These are phyloP conservation scores for Sonneratia alba DNA, from an alignment of 345 rosid genomes.

Conservation along the genomic window DNA sequence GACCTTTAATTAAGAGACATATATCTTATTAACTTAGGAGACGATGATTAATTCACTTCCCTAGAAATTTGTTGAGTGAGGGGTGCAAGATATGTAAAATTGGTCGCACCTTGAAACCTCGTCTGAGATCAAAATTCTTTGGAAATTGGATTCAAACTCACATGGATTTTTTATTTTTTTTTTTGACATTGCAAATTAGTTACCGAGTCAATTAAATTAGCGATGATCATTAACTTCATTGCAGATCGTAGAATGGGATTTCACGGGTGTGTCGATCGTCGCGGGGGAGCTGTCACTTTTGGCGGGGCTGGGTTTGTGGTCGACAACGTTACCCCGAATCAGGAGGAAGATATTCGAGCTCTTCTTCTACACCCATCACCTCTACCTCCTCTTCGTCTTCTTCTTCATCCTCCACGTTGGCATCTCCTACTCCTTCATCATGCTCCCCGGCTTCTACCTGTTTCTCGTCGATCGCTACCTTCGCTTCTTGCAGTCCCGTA, in stretches of 20 bases:
- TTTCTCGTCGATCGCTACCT: slow-evolving; percentile 68
- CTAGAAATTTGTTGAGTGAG: too few species aligned
- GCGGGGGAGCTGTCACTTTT: slow-evolving; percentile 64
- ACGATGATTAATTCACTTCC: too few species aligned
- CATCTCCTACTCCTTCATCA: slow-evolving; percentile 35
- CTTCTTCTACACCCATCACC: slow-evolving; percentile 69
- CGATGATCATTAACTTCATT: neutral
- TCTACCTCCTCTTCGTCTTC: slow-evolving; percentile 53
- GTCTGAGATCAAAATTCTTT: too few species aligned
- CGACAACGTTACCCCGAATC: slow-evolving; percentile 47
- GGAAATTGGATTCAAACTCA: too few species aligned
- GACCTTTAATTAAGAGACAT: too few species aligned
- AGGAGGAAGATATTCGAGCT: slow-evolving; percentile 62
- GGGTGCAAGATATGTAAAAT: too few species aligned
- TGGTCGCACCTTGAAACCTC: too few species aligned
- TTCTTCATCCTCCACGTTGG: slow-evolving; percentile 66
- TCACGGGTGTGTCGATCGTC: slow-evolving; percentile 31
- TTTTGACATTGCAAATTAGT: slow-evolving; percentile 16
- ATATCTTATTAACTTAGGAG: too few species aligned
- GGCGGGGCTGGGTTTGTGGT: slow-evolving; percentile 56
- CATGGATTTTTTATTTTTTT: too few species aligned
- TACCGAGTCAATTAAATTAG: neutral
- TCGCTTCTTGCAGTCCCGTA: slow-evolving; percentile 63
- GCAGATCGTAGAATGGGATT: slow-evolving; percentile 49
- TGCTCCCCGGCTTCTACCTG: slow-evolving; percentile 75